Evolutionary conservation across 2,329 filamentous ascomycete genomes (phyloP).

Genomic region (Madurella mycetomatis): DNA sequence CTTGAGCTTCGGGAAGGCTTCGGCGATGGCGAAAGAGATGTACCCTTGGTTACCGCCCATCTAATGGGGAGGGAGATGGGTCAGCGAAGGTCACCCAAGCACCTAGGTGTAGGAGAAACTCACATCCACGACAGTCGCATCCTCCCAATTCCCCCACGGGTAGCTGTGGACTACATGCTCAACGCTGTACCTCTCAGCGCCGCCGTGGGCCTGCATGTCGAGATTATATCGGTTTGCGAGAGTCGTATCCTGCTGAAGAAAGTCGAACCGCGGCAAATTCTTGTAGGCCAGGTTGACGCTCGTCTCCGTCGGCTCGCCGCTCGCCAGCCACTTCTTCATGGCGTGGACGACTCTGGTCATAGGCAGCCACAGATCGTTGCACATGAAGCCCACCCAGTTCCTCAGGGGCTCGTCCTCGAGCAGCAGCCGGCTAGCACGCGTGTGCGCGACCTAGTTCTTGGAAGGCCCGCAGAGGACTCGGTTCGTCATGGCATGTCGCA

Average conservation of each 20-base stretch:
- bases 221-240: constrained; percentile 30
- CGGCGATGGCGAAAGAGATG: constrained; percentile 21
- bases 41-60: constrained; percentile 20
- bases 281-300: constrained; percentile 31
- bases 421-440: constrained; percentile 31
- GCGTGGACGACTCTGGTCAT: constrained; percentile 31
- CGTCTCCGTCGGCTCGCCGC: constrained; percentile 34
- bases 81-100: not conserved
- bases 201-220: constrained; percentile 29
- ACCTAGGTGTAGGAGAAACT: constrained; percentile 9
- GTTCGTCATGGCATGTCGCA: constrained; percentile 38
- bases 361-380: constrained; percentile 30
- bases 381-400: constrained; percentile 32
- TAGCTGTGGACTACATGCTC: constrained; percentile 22
- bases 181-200: constrained; percentile 21
- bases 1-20: constrained; percentile 24
- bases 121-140: constrained; percentile 27
- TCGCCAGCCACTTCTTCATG: constrained; percentile 35
- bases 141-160: constrained; percentile 25
- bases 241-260: constrained; percentile 27
- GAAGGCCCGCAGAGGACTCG: constrained; percentile 38
- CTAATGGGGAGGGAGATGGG: not conserved
- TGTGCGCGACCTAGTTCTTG: constrained; percentile 38
- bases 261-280: constrained; percentile 27
- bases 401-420: constrained; percentile 27